phyloP scores from a whole-genome alignment of 345 rosid species.

The Linum usitatissimum region DNA sequence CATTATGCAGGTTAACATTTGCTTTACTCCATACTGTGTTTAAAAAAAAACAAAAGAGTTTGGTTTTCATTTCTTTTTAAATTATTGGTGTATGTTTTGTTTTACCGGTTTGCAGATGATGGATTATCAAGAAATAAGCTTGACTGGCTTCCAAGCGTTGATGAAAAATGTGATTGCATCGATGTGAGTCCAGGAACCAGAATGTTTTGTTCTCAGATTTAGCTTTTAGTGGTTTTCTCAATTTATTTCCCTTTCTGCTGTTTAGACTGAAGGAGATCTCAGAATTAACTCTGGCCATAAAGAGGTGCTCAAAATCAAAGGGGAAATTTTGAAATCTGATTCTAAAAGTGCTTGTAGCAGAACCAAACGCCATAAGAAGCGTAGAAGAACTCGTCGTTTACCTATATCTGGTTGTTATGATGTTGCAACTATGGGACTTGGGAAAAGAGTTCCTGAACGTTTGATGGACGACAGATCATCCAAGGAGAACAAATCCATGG shows the following conservation, averaged over 20 bases:
- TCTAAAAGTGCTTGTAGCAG: constrained; percentile 14
- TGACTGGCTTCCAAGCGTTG: constrained; percentile 25
- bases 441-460: constrained; percentile 18
- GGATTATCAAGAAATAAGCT: constrained; percentile 22
- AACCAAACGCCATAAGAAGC: constrained; percentile 18
- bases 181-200: constrained; percentile 28
- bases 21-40: neutral
- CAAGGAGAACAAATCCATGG: constrained; percentile 8
- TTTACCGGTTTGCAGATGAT: constrained; percentile 28
- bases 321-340: constrained; percentile 23
- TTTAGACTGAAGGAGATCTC: constrained; percentile 24
- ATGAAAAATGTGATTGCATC: constrained; percentile 25
- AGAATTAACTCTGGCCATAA: constrained; percentile 11
- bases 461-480: constrained; percentile 24
- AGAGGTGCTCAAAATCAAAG: constrained; percentile 15
- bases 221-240: neutral
- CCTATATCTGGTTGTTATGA: constrained; percentile 25
- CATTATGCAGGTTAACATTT: constrained; percentile 33
- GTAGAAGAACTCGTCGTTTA: constrained; percentile 11
- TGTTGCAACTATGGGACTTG: constrained; percentile 14
- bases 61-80: neutral
- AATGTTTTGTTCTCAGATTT: neutral
- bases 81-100: neutral
- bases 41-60: neutral
- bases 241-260: neutral